Evolutionary conservation across 2,329 filamentous ascomycete species (phyloP).

Genomic region (Sclerotinia borealis): DNA sequence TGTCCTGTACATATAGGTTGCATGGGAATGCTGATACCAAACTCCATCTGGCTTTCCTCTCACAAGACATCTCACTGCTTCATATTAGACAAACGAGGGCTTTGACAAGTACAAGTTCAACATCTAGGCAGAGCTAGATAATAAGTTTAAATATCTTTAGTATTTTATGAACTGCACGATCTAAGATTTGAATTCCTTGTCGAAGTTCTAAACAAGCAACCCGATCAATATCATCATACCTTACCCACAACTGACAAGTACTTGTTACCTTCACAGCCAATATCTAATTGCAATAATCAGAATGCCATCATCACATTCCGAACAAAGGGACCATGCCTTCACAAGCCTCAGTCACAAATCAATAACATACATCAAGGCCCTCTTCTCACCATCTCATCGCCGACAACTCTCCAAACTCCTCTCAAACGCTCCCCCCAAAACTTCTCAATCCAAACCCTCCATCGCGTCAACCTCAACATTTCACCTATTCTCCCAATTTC

Average conservation of each 20-base stretch:
- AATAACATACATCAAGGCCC: not conserved
- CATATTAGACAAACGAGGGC: not conserved
- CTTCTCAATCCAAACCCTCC: not conserved
- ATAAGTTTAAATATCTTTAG: not conserved
- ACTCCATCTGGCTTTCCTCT: not conserved
- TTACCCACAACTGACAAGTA: not conserved
- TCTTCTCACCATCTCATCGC: not conserved
- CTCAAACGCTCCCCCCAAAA: not conserved
- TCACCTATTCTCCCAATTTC: conserved; percentile 1
- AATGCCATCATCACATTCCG: not conserved
- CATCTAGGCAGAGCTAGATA: not conserved
- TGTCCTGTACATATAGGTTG: not conserved
- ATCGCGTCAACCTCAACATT: not conserved
- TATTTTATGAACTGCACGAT: not conserved
- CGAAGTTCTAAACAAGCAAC: not conserved
- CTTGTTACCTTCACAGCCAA: not conserved
- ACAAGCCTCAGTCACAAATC: not conserved
- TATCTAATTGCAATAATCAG: not conserved
- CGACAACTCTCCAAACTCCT: not conserved
- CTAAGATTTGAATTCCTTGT: not conserved
- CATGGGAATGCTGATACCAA: not conserved
- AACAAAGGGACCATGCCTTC: not conserved
- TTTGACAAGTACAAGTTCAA: not conserved
- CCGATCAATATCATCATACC: not conserved
- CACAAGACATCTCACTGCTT: no score